Evolutionary conservation across 148 eudicot species (phyloP).

Genomic region (Diospyros kaki): DNA sequence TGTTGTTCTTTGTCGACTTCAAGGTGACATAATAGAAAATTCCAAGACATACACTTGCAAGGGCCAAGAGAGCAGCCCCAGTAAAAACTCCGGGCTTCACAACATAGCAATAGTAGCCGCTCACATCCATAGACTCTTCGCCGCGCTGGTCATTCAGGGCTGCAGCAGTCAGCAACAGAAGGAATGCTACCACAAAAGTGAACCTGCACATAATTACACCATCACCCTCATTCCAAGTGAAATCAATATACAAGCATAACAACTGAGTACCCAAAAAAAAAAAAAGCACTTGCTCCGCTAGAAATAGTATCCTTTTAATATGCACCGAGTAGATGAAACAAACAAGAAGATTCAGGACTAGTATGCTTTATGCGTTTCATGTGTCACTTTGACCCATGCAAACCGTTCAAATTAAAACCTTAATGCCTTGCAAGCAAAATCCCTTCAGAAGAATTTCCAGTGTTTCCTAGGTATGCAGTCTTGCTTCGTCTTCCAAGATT

Average conservation of each 20-base stretch:
- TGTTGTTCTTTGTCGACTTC: constrained; percentile 37
- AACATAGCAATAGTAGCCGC: constrained; percentile 61
- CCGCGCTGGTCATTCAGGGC: constrained; percentile 68
- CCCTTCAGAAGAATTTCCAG: too few relatives aligned
- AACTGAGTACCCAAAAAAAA: neutral
- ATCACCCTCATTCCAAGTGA: neutral
- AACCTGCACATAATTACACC: constrained; percentile 38
- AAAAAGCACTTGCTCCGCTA: too few relatives aligned
- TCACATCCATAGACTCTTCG: constrained; percentile 49
- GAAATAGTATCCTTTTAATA: too few relatives aligned
- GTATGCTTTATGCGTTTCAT: too few relatives aligned
- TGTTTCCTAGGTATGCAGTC: too few relatives aligned
- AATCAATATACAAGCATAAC: neutral
- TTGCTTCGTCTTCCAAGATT: too few relatives aligned
- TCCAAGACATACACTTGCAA: constrained; percentile 64
- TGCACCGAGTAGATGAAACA: too few relatives aligned
- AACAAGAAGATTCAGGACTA: too few relatives aligned
- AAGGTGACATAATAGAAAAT: constrained; percentile 55
- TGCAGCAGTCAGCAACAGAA: constrained; percentile 64
- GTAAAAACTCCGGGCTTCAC: constrained; percentile 86
- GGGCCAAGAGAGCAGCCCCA: constrained; percentile 60
- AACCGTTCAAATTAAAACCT: too few relatives aligned
- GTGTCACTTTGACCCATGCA: too few relatives aligned
- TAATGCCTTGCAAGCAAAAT: too few relatives aligned
- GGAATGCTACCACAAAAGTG: constrained; percentile 69